Evolutionary conservation across 345 rosid genomes (phyloP).

Genomic region (Hibiscus tridactylites): DNA sequence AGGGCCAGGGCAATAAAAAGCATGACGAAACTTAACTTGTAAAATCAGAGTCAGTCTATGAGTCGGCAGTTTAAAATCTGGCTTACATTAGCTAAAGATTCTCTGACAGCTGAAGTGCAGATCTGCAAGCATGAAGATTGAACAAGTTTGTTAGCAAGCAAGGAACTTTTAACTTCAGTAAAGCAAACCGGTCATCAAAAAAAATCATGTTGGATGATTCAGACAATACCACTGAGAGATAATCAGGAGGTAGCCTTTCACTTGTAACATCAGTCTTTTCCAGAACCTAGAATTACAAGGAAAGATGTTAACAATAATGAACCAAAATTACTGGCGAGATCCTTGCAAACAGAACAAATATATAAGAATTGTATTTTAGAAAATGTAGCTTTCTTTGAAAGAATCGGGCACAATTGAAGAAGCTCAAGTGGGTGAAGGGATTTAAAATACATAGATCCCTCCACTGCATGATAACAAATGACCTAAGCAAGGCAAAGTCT

Average conservation of each 20-base stretch:
- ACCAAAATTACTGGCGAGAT: not conserved
- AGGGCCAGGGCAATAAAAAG: not conserved
- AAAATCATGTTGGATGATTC: not conserved
- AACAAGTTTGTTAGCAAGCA: not conserved
- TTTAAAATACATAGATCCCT: not conserved
- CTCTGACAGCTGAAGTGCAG: constrained; percentile 71
- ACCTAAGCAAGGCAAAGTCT: constrained; percentile 33
- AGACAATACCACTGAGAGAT: constrained; percentile 52
- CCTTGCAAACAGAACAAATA: not conserved
- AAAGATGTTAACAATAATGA: not conserved
- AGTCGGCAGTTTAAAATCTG: constrained; percentile 31
- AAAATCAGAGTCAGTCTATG: constrained; percentile 28
- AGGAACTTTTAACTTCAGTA: not conserved
- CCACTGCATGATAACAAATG: constrained; percentile 24
- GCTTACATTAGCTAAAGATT: constrained; percentile 88
- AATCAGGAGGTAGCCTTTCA: constrained; percentile 45
- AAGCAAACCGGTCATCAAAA: not conserved
- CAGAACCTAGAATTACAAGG: constrained; percentile 48
- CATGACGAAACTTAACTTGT: constrained; percentile 25
- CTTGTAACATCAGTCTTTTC: constrained; percentile 36
- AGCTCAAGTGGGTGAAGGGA: not conserved
- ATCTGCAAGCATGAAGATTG: constrained; percentile 42
- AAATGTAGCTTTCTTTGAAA: not conserved
- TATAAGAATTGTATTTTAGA: not conserved
- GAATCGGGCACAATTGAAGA: not conserved